A percentile compares a stretch with the other conserved stretches of the same genome.
Conservation (phyloP, 371 early-diverging fungal genomes). For the Lichtheimia ornata region DNA sequence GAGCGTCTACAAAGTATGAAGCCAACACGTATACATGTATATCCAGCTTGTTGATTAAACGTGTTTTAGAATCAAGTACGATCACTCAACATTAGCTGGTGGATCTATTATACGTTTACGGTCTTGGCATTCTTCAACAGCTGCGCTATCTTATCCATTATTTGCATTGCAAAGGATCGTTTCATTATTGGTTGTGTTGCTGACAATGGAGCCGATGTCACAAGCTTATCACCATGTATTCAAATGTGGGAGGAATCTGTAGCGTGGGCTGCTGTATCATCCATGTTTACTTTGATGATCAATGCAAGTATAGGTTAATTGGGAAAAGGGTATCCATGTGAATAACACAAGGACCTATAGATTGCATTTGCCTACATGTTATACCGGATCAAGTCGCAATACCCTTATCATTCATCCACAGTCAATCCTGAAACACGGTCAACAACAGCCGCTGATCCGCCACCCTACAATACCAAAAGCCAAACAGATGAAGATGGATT, state of each 20-base stretch:
- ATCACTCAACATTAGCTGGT: conserved; percentile 27
- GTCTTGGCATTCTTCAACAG: conserved; percentile 25
- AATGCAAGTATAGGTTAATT: conserved; percentile 18
- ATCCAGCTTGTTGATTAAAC: neutral
- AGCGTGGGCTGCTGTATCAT: conserved; percentile 18
- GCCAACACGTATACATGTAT: neutral
- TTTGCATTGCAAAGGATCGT: conserved; percentile 23
- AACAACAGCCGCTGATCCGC: neutral
- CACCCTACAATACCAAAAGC: no score
- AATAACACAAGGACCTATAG: neutral
- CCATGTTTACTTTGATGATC: conserved; percentile 18
- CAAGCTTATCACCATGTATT: conserved; percentile 9
- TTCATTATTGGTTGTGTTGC: conserved; percentile 20
- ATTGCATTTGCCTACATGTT: conserved; percentile 24
- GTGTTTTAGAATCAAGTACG: conserved; percentile 13
- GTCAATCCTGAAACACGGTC: neutral
- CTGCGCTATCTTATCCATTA: conserved; percentile 19
- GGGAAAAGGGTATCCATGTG: no score
- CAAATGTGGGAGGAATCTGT: conserved; percentile 22
- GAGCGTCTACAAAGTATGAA: conserved; percentile 21
- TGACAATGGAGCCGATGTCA: neutral
- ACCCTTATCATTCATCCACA: conserved; percentile 11
- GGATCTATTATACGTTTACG: conserved; percentile 29
- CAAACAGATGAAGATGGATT: conserved; percentile 28
- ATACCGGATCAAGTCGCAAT: conserved; percentile 19